Percentiles rank a stretch among this genome's conserved stretches.
phyloP scores from a whole-genome alignment of 1,284 basidiomycete genomes.

The Meira miltonrushii region DNA sequence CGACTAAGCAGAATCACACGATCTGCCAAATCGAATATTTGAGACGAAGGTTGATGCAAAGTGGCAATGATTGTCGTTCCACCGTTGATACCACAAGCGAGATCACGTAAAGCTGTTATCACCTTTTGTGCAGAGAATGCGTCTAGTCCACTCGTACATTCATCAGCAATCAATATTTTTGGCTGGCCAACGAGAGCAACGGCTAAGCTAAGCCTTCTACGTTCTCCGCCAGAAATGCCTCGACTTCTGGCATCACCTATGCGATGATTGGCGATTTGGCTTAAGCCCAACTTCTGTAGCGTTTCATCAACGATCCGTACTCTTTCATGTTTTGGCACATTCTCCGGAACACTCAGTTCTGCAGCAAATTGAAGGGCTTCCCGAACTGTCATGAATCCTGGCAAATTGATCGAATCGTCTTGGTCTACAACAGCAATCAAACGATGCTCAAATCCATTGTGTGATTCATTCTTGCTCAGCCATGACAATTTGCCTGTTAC shows the following conservation, averaged over 20 bases:
- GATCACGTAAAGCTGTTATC: slow-evolving; percentile 27
- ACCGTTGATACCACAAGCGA: slow-evolving; percentile 5
- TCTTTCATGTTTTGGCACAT: slow-evolving; percentile 22
- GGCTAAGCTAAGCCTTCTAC: slow-evolving; percentile 33
- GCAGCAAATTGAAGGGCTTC: slow-evolving; percentile 37
- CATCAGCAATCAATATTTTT: slow-evolving; percentile 33
- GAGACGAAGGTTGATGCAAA: slow-evolving; percentile 37
- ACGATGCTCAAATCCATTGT: slow-evolving; percentile 6
- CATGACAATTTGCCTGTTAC: slow-evolving; percentile 21
- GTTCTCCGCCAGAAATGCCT: slow-evolving; percentile 39
- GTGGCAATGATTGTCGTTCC: slow-evolving; percentile 35
- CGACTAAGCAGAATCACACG: slow-evolving; percentile 30
- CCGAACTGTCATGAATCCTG: slow-evolving; percentile 32
- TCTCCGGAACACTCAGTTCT: slow-evolving; percentile 32
- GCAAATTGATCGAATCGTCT: slow-evolving; percentile 27
- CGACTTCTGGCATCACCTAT: slow-evolving; percentile 32
- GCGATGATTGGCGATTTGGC: slow-evolving; percentile 24
- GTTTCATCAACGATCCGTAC: slow-evolving; percentile 19
- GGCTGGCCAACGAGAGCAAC: slow-evolving; percentile 34
- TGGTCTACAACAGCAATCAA: slow-evolving; percentile 37
- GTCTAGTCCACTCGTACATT: slow-evolving; percentile 37
- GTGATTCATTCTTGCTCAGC: slow-evolving; percentile 9
- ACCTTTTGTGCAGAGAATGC: slow-evolving; percentile 33
- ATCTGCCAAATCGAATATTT: slow-evolving; percentile 36
- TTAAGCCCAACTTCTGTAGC: slow-evolving; percentile 27